A percentile compares a stretch with the other conserved stretches of the same genome.
These are phyloP conservation scores for Tulasnella calospora DNA, from an alignment of 768 basidiomycete genomes.

Conservation along the genomic window DNA sequence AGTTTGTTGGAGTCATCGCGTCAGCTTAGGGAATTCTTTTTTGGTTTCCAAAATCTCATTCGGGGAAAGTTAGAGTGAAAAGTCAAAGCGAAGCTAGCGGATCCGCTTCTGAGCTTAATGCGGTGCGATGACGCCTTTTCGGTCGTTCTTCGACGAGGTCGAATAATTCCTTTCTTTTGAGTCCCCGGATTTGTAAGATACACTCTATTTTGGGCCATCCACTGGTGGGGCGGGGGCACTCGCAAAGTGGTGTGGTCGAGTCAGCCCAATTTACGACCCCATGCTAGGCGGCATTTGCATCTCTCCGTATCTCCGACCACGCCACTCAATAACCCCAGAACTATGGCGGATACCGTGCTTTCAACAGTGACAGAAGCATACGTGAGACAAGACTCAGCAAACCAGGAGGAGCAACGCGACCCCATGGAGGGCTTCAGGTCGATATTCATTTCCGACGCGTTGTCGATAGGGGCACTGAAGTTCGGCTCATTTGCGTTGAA, in stretches of 20 bases:
- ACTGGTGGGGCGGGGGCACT: too few species aligned
- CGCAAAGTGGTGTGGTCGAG: not conserved
- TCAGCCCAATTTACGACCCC: constrained; percentile 57
- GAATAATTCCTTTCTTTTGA: not conserved
- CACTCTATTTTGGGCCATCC: too few species aligned
- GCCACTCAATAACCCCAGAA: constrained; percentile 59
- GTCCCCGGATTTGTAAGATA: too few species aligned
- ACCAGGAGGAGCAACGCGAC: not conserved
- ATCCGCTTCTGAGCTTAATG: too few species aligned
- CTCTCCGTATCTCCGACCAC: constrained; percentile 59
- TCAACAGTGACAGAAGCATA: constrained; percentile 49
- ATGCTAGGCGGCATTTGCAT: constrained; percentile 66
- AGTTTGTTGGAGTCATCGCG: too few species aligned
- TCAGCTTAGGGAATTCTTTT: too few species aligned
- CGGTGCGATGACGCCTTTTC: too few species aligned
- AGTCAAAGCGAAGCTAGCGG: too few species aligned
- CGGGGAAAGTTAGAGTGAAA: too few species aligned
- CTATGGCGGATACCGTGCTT: not conserved
- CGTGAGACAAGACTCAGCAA: not conserved
- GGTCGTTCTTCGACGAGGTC: too few species aligned
- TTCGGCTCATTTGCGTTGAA: constrained; percentile 93
- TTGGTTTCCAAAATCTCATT: too few species aligned
- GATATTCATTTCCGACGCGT: constrained; percentile 63
- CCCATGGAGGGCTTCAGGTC: constrained; percentile 10
- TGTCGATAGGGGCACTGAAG: constrained; percentile 68